These are phyloP conservation scores for Plectosphaerella plurivora DNA, from an alignment of 2,329 filamentous ascomycete species.

Conservation along the genomic window DNA sequence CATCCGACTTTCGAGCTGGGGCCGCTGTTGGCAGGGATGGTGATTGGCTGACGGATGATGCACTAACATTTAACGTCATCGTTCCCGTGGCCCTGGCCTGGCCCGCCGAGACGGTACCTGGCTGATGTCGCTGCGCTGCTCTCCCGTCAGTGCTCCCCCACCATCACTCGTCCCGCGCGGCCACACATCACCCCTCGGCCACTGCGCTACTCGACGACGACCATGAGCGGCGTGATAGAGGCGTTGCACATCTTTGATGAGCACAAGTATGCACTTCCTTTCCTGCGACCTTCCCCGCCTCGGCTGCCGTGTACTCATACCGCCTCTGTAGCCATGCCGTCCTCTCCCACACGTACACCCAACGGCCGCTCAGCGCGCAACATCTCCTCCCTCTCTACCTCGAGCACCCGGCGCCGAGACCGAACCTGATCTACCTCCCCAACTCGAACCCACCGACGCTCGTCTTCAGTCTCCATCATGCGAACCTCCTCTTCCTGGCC, in stretches of 20 bases:
- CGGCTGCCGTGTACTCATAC: neutral
- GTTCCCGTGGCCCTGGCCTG: conserved; percentile 11
- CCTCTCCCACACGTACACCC: conserved; percentile 84
- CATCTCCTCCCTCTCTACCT: conserved; percentile 84
- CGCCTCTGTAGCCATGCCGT: conserved; percentile 63
- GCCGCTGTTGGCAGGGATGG: neutral
- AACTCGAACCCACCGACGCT: conserved; percentile 81
- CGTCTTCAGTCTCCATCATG: conserved; percentile 83
- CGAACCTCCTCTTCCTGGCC: conserved; percentile 79
- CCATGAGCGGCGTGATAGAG: conserved; percentile 84
- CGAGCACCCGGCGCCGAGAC: conserved; percentile 72
- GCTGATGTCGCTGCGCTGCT: neutral
- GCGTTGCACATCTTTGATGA: conserved; percentile 97
- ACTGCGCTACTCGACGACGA: conserved; percentile 24
- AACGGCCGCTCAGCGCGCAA: conserved; percentile 70
- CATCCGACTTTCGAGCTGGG: neutral
- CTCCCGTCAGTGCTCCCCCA: neutral
- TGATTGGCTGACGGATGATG: conserved; percentile 7
- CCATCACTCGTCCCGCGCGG: neutral
- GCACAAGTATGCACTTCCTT: conserved; percentile 62
- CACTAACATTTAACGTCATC: conserved; percentile 22
- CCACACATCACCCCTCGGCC: conserved; percentile 1
- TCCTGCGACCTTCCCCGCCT: neutral
- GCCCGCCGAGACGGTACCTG: neutral
- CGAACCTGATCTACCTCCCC: conserved; percentile 80